Evolutionary conservation across 2,329 filamentous ascomycete genomes (phyloP), one percentile per base, ranked within the genome.

Genomic region (Neophaeococcomyces aloes): DNA sequence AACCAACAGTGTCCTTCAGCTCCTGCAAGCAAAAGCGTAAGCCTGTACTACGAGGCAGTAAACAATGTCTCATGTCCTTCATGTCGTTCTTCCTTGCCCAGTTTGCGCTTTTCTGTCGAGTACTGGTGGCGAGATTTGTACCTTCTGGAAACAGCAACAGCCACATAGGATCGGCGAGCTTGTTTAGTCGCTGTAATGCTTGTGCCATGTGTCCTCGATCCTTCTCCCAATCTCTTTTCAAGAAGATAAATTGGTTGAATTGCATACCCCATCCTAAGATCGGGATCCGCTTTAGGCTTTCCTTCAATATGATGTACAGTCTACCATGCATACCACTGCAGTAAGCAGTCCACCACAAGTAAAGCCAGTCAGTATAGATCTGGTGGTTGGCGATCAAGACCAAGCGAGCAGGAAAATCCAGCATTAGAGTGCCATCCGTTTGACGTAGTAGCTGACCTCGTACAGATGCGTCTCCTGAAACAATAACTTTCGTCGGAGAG

Each of bases 321-420:
- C 86, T 82, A 8, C 87, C 86, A 56, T 91, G 83, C 76, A 86
- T 86, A 42, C 75, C 73, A 45, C 83, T 83, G 19, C 83, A 86
- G 57, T 94, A 94, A n/a, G 80, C 84, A 19, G 86, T 80, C 86
- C 86, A 94, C 86, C 86, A 94, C 6, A 94, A 74, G 59, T 94
- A 94, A 7, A 93, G 65, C 86, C 86, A 94, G 64, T 94, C 86
- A 7, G 86, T 89, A 59, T 94, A 93, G 41, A 93, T 79, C 66
- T 91, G 85, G 59, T 94, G 86, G 59, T 94, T 94, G 19, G 86
- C 86, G 61, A 93, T 84, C 65, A 94, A 68, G 19, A 94, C 74
- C 58, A 93, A 68, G 38, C 86, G 76, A 58, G 91, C 81, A 0
- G 86, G 85, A 52, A 94, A 94, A 51, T 77, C 71, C 60, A 85